phyloP scores from a whole-genome alignment of 2,329 filamentous ascomycete genomes.

The Tolypocladium tundrense region DNA sequence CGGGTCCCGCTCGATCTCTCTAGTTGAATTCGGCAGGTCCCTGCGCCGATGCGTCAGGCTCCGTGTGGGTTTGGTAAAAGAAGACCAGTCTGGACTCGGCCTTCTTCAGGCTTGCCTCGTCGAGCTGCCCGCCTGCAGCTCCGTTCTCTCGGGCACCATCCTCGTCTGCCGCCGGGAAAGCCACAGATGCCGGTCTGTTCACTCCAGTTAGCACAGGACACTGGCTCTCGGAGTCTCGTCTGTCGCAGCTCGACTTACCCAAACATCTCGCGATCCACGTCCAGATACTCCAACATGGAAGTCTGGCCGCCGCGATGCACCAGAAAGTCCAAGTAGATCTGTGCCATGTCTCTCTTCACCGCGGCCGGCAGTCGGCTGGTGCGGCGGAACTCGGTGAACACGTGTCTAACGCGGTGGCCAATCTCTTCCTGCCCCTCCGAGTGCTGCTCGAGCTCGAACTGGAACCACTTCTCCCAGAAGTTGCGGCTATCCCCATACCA shows the following conservation, averaged over 20 bases:
- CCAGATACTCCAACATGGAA: conserved; percentile 76
- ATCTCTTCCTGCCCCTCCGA: conserved; percentile 53
- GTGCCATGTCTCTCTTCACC: conserved; percentile 64
- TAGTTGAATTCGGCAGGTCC: conserved; percentile 44
- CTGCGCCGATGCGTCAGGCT: conserved; percentile 34
- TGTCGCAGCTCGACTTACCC: conserved; percentile 44
- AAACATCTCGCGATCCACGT: conserved; percentile 76
- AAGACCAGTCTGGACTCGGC: conserved; percentile 40
- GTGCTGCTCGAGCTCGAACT: conserved; percentile 78
- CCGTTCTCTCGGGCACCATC: conserved; percentile 35
- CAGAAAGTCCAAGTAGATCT: conserved; percentile 73
- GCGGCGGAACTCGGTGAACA: conserved; percentile 64
- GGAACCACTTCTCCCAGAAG: conserved; percentile 85
- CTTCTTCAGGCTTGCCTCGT: conserved; percentile 38
- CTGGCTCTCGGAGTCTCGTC: not conserved
- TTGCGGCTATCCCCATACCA: conserved; percentile 76
- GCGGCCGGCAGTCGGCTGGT: conserved; percentile 60
- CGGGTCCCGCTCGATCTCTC: not conserved
- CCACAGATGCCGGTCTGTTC: conserved; percentile 12
- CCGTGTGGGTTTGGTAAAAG: conserved; percentile 42
- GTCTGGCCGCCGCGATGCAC: conserved; percentile 74
- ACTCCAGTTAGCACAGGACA: not conserved
- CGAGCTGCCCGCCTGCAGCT: conserved; percentile 30
- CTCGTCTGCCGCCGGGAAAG: conserved; percentile 6
- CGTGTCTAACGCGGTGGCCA: conserved; percentile 65